Conservation (phyloP, 345 rosid genomes). For the Garcia nutans region DNA sequence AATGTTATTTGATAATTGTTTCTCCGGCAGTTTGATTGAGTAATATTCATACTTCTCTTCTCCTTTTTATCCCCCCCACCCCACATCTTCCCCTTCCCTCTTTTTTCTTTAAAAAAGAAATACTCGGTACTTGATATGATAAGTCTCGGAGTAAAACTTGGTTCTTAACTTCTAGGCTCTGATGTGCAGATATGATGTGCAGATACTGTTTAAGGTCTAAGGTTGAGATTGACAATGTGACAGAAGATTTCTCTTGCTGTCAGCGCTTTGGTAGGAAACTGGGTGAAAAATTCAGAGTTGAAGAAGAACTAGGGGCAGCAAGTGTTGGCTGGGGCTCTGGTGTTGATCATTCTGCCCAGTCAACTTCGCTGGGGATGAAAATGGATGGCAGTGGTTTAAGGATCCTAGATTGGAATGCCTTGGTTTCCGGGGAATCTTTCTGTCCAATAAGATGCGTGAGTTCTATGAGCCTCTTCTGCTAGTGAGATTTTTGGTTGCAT, state of each 20-base stretch:
- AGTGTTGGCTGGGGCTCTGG: constrained; percentile 70
- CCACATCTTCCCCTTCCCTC: background rate
- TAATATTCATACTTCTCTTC: too few relatives aligned
- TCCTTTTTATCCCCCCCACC: background rate
- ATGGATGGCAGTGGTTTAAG: constrained; percentile 80
- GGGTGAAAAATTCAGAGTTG: constrained; percentile 31
- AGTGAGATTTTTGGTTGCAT: background rate
- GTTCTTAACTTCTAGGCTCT: background rate
- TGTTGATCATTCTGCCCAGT: constrained; percentile 48
- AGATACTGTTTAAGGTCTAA: constrained; percentile 83
- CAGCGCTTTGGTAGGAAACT: constrained; percentile 61
- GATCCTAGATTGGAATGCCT: constrained; percentile 86
- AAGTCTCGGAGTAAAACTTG: background rate
- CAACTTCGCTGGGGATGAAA: constrained; percentile 55
- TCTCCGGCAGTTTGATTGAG: background rate
- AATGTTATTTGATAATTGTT: background rate
- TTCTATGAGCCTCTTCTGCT: constrained; percentile 11
- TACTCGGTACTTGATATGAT: background rate
- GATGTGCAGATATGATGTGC: constrained; percentile 52
- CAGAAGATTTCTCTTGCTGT: constrained; percentile 73
- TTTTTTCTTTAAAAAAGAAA: background rate
- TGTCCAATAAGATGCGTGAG: constrained; percentile 56
- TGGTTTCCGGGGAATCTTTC: constrained; percentile 80
- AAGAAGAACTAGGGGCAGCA: constrained; percentile 62
- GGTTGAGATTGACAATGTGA: constrained; percentile 82